Evolutionary conservation across 1,284 basidiomycete species (phyloP).

Genomic region (Termitomyces sp.): DNA sequence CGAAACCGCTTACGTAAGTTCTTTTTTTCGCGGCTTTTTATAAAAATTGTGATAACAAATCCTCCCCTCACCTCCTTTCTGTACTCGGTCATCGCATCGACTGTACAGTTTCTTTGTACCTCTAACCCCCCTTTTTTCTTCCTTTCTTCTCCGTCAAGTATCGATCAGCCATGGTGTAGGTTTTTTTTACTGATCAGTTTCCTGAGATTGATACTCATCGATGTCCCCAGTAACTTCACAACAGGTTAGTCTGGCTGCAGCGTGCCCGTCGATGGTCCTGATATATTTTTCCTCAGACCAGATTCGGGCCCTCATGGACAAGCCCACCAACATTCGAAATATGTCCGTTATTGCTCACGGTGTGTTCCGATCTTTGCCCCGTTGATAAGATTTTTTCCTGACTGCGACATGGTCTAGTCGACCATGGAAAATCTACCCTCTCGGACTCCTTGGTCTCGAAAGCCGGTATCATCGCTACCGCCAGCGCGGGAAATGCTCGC

Average conservation of each 20-base stretch:
- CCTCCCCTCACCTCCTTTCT: background rate
- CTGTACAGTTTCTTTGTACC: background rate
- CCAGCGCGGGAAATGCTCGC: conserved; percentile 95
- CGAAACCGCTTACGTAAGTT: conserved; percentile 11
- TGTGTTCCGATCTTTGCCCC: conserved; percentile 28
- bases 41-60: conserved; percentile 13
- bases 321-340: conserved; percentile 91
- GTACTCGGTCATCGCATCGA: conserved; percentile 12
- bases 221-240: conserved; percentile 72
- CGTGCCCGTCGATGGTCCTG: conserved; percentile 1
- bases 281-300: conserved; percentile 51
- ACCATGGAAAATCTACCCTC: conserved; percentile 99
- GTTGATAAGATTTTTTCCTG: conserved; percentile 14
- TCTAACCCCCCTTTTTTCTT: background rate
- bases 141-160: background rate
- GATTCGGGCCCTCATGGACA: conserved; percentile 88
- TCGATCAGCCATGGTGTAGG: conserved; percentile 64
- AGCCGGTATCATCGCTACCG: conserved; percentile 96
- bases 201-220: conserved; percentile 28
- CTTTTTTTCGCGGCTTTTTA: conserved; percentile 9
- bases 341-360: conserved; percentile 98
- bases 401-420: conserved; percentile 54
- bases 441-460: conserved; percentile 99
- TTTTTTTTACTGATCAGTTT: conserved; percentile 22
- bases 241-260: conserved; percentile 50